Evolutionary conservation across 148 eudicot genomes (phyloP), one percentile per base, ranked within the genome.

Genomic region (Heliamphora exappendiculata): DNA sequence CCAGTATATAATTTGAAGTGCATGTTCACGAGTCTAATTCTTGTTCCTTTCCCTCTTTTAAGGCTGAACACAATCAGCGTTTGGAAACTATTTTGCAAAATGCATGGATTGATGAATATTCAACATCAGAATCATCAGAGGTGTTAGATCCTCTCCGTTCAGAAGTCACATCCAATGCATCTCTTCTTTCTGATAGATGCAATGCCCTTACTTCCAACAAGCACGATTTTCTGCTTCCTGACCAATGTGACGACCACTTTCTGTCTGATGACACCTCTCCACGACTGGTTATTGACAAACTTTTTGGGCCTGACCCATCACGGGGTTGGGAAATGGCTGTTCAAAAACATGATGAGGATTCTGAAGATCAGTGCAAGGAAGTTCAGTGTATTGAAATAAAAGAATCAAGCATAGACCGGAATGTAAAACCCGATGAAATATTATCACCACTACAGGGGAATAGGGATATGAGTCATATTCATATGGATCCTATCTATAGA

Each of bases 71-170:
- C 22, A 62, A 51, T 67, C 82, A 45, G 31, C 67, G 62, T 57
- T 53, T 65, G 57, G 76, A 57, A 50, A 81, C 81, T 16, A 78
- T 77, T 49, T 86, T 84, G 36, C 86, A 83, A 75, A 75, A 81
- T 58, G 74, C 90, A 26, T 87, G 87, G 90, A 12, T 74, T 22
- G 86, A 85, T 57, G 93, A 86, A 77, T 84, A 74, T 80, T 59
- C 85, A 72, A 49, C 96, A 78, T 89, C 95, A 20, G 90, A 85
- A 22, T 77, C 86, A 54, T 92, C 94, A 33, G 97, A 92, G 53
- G 55, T 74, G 12, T 72, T 86, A 57, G 97, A 94, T 78, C 87
- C 92, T 79, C 79, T 75, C 62, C 85, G 86, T 29, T 78, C 77
- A 37, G 90, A 87, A 78, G 84, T 75, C 59, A 80, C 74, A 81